Conservation (phyloP, 208 protist genomes). For the Angomonas ambiguus region DNA sequence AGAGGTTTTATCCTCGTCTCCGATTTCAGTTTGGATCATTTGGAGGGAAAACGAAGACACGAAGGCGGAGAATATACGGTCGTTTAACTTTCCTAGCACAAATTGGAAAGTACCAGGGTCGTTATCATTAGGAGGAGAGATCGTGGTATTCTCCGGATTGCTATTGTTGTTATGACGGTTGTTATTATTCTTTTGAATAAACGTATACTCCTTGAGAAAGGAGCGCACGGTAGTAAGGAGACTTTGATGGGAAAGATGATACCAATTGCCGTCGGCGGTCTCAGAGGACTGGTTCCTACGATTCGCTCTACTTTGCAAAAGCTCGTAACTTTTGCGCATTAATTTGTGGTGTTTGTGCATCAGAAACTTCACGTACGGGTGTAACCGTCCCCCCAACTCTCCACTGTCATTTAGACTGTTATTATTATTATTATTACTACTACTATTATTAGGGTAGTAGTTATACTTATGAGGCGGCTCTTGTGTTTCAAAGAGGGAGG, state of each 20-base stretch:
- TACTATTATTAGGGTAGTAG: too few species aligned
- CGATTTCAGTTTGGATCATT: constrained; percentile 70
- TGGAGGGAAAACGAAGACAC: constrained; percentile 61
- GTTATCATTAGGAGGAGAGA: neutral
- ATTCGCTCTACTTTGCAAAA: too few species aligned
- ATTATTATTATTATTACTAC: neutral
- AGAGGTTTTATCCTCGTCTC: constrained; percentile 30
- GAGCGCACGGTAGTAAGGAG: too few species aligned
- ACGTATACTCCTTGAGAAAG: too few species aligned
- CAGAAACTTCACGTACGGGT: neutral
- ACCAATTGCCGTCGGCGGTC: too few species aligned
- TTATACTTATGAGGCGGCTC: too few species aligned
- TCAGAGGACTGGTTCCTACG: too few species aligned
- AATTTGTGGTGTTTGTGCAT: too few species aligned
- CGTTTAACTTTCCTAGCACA: constrained; percentile 33
- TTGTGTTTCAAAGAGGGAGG: neutral
- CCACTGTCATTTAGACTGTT: neutral
- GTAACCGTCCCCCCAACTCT: neutral
- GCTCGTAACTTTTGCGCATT: too few species aligned
- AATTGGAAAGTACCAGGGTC: neutral
- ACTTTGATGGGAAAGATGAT: too few species aligned
- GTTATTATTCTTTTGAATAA: neutral
- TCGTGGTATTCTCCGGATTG: neutral
- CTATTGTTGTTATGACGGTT: neutral
- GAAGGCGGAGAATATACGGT: constrained; percentile 68